Base-by-base conservation (phyloP, 2,329 filamentous ascomycete genomes). In the Aspergillus japonicus region DNA sequence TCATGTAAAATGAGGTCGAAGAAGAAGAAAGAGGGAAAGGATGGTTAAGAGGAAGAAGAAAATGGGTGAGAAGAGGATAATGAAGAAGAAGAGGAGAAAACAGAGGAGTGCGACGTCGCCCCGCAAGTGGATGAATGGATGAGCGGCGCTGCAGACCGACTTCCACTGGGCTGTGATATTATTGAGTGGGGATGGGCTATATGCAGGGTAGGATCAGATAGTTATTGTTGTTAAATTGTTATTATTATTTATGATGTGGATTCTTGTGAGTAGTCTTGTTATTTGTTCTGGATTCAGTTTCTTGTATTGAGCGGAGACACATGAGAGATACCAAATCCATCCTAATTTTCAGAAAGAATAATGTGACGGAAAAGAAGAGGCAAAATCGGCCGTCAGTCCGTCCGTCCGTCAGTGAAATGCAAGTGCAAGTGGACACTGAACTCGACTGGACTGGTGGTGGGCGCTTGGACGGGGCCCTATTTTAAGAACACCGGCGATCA, bases 21-120 rank as follows among this genome's bases (percentile, higher is more conserved):
- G 29, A 33, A 23, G 29, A 33, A 6, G 51, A 55, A 31, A 44
- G 35, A 50, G 53, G 31, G 11, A 24, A 24, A 50, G 26, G 42
- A 51, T 39, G 44, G 54, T 29, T n/a, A 47, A 51, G 21, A 16
- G 29, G 29, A 55, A 26, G n/a, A 47, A 54, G 47, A 59, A 19
- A 35, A 47, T 39, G 33, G 56, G 26, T 44, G 24, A 53, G 14
- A 59, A 33, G 44, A 52, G 21, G 29, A 47, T 6, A 47, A 56
- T 55, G 33, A 59, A 50, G 29, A 35, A 44, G 16, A 39, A n/a
- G 35, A 39, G 35, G 35, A 16, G 24, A 58, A 58, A 52, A 16
- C 11, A 1, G 35, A n/a, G 26, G 26, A 44, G 39, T 44, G 39
- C 39, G 39, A 44, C 14, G 39, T 44, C 54, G 23, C 57, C 57